phyloP scores from a whole-genome alignment of 108 stramenopile species.

The Hondaea fermentalgiana region DNA sequence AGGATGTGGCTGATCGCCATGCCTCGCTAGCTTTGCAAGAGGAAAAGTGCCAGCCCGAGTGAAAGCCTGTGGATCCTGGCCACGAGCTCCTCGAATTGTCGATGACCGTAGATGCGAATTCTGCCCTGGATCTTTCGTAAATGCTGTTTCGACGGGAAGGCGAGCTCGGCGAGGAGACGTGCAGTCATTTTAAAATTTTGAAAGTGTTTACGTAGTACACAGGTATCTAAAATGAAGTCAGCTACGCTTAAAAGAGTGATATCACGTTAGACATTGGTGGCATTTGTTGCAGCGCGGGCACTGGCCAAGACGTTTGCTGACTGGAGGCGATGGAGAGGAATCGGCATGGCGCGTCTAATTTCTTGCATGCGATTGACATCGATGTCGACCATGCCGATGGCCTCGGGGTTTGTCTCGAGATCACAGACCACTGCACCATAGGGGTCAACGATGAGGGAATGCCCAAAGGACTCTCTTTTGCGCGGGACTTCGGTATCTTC shows the following conservation, averaged over 20 bases:
- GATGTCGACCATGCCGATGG: neutral
- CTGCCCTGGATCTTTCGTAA: no score
- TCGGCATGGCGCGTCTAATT: neutral
- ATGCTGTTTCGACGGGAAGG: no score
- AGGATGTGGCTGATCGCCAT: no score
- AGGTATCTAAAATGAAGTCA: no score
- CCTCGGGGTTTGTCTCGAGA: neutral
- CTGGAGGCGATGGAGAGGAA: neutral
- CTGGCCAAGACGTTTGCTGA: neutral
- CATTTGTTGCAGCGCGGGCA: neutral
- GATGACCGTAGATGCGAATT: no score
- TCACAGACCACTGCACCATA: conserved; percentile 23
- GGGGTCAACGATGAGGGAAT: conserved; percentile 44
- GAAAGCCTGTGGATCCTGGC: no score
- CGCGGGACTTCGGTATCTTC: neutral
- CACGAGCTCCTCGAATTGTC: no score
- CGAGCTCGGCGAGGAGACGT: no score
- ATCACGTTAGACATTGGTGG: no score
- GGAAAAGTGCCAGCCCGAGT: no score
- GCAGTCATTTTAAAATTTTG: neutral
- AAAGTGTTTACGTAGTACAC: neutral
- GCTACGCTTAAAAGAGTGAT: no score
- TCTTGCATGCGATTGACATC: neutral
- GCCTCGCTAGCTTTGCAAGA: no score
- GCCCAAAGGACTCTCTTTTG: conserved; percentile 74